Evolutionary conservation across 1,284 basidiomycete genomes (phyloP), one percentile per base, ranked within the genome.

Genomic region (Wallemia mellicola): DNA sequence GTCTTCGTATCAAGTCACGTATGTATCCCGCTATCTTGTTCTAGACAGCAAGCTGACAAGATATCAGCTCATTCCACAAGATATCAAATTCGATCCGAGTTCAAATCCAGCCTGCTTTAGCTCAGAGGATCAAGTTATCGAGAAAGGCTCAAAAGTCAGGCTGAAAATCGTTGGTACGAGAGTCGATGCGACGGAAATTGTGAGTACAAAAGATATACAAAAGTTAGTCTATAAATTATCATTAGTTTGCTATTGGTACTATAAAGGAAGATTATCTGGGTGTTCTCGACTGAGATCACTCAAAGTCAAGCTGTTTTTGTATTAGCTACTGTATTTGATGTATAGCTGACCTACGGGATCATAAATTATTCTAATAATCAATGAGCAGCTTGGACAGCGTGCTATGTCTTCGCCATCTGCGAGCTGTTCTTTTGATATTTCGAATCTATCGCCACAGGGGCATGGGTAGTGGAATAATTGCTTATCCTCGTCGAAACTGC

Each of bases 361-460:
- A 69, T 83, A 96, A 59, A 98, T 79, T 38, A 98, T 85, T 61
- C 92, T 75, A 60, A 98, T 88, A 58, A 96, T 78, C 27, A 96
- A 74, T 64, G 86, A 91, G 67, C 92, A 98, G 68, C 87, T 92
- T 0, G 92, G 94, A 73, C 92, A 98, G 60, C 80, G 88, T n/a
- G 92, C 92, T 56, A 94, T 80, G 67, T 98, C 94, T 66, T 96
- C 92, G 57, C 81, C 95, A 63, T 88, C 76, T 60, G 79, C 77
- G 11, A 99, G 79, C 71, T 96, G 91, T 65, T 74, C 73, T 64
- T 82, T 79, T 22, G 86, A 82, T 65, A 98, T 96, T 70, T 99
- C 94, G 72, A 98, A 98, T 38, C 89, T 81, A 73, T 98, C 94
- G 25, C 92, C 92, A 68, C 94, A 99, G 1, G 92, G 92, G 68